Base-by-base conservation (phyloP, 108 stramenopile species). In the Cyclotella cryptica region DNA sequence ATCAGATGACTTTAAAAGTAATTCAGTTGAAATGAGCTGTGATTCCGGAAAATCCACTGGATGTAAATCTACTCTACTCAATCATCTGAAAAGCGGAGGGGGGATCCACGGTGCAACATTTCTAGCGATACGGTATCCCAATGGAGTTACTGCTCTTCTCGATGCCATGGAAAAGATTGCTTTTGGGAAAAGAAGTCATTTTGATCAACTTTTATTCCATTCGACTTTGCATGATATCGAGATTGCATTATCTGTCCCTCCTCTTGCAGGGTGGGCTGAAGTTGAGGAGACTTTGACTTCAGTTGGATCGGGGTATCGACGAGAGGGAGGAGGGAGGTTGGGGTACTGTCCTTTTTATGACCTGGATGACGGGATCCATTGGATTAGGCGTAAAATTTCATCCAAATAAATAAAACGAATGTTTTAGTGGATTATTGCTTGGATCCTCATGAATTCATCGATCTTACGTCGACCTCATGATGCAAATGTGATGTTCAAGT, bases 161-260 rank as follows among this genome's bases (percentile, higher is more conserved):
- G 26, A 60, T 42, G 28, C 55, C 22, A 47, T 80, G 79, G 59
- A 75, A 45, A 3, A 11, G 19, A 52, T 80, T 42, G 55, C 73
- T 14, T 26, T 42, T 44, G 67, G 79, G 55, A 80, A 80, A 63
- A 27, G 79, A 60, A 45, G 67, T 57, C 79, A 80, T 68, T 51
- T 80, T 15, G 79, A 80, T 69, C 79, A 75, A 80, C 75, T 80
- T 41, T 67, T 80, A 11, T 80, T 80, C 45, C 73, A 69, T 51
- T 79, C 78, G 4, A 75, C 55, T 22, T 15, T 44, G 40, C 79
- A 80, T 35, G 26, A 45, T 60, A 13, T 80, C 0, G 39, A 19
- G 10, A 60, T 80, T 41, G 79, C 74, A 22, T 24, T 80, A 21
- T 45, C 67, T 42, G 74, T 75, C 26, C 79, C 79, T 22, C 67